Base-by-base conservation (phyloP, 306 rosid species). In the Cajanus cajan region DNA sequence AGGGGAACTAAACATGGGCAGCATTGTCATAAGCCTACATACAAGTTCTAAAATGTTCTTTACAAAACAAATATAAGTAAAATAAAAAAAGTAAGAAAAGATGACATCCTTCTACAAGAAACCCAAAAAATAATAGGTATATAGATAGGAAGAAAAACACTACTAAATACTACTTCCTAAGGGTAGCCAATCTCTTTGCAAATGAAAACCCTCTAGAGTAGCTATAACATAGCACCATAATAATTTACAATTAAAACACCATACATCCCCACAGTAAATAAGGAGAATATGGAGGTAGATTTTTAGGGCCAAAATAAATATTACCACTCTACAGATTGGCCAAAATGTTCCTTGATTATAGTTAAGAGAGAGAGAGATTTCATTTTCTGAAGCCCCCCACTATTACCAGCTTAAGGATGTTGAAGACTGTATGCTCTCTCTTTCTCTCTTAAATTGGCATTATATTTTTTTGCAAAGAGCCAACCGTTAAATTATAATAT, bases 341-440 rank as follows among this genome's bases (percentile, higher is more conserved):
- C 28, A 62, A 69, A 78, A 54, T 68, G 24, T 19, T 71, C 39
- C 39, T 28, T 39, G 22, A 78, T 66, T 33, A 62, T 19, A 1
- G 31, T 28, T 28, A 28, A 28, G 3, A 28, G 31, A 28, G 31
- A 28, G 31, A 28, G 3, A 28, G 31, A 28, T 28, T 3, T 28
- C 31, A 28, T 1, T 28, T 28, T 28, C 2, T 28, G 3, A 28
- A 28, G 99, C 98, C 64, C 99, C 98, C 5, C 99, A 93, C 68
- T 95, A 88, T 86, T 95, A 95, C 89, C 96, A 95, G 86, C 90
- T 85, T 4, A 93, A 95, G 81, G 97, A 95, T 78, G 98, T 91
- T 68, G 99, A 95, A 91, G 99, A 95, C 58, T 11, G 97, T 90
- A 92, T 39, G 89, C 71, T 73, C 85, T 79, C 71, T 84, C 79